These are phyloP conservation scores for Phytopythium boreale DNA, from an alignment of 352 stramenopile species.

Conservation along the genomic window DNA sequence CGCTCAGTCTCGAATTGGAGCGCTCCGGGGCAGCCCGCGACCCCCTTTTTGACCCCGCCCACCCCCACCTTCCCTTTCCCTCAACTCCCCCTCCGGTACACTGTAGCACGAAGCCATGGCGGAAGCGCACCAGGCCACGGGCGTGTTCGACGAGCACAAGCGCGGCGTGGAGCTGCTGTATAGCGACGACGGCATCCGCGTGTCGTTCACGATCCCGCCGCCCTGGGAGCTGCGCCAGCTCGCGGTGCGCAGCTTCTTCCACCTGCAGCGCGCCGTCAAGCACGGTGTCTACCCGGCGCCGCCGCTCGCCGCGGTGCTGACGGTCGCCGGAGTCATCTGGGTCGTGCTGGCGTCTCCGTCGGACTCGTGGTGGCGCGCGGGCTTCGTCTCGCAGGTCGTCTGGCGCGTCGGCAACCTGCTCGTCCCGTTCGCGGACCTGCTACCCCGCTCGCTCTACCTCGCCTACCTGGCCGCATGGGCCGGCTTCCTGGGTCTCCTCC, in stretches of 20 bases:
- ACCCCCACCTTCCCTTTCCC: not conserved
- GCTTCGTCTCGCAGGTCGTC: conserved; percentile 63
- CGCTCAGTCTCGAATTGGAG: not conserved
- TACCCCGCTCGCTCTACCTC: conserved; percentile 74
- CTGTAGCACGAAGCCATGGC: conserved; percentile 49
- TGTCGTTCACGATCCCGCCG: conserved; percentile 84
- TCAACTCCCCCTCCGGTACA: not conserved
- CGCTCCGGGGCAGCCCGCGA: not conserved
- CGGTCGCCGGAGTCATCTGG: conserved; percentile 57
- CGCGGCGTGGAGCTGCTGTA: conserved; percentile 84
- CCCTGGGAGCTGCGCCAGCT: conserved; percentile 70
- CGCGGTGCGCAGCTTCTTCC: conserved; percentile 57
- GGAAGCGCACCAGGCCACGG: conserved; percentile 82
- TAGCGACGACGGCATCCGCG: conserved; percentile 76
- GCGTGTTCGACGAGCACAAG: conserved; percentile 86
- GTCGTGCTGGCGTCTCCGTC: conserved; percentile 52
- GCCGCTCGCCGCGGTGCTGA: conserved; percentile 52
- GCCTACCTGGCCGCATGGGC: conserved; percentile 83
- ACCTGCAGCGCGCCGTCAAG: conserved; percentile 68
- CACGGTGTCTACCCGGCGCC: conserved; percentile 78
- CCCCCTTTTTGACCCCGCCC: not conserved
- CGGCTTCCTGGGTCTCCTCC: conserved; percentile 72
- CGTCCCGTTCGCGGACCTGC: conserved; percentile 58
- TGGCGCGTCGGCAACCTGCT: conserved; percentile 81
- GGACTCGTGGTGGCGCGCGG: conserved; percentile 87